Evolutionary conservation across 257 asterid species (phyloP).

Genomic region (Coffea canephora): DNA sequence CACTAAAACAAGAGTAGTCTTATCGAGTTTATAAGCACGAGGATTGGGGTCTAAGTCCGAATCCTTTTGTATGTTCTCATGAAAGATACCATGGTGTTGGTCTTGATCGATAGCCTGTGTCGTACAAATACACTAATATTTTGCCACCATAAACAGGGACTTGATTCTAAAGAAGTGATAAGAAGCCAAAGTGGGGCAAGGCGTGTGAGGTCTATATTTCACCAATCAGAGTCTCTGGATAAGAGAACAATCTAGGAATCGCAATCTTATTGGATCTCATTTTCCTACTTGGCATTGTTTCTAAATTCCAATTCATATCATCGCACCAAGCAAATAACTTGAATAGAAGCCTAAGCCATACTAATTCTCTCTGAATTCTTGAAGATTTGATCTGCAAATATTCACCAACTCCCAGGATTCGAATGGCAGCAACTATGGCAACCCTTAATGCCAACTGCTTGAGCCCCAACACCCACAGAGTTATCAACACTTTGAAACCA

Average conservation of each 20-base stretch:
- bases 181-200: constrained; percentile 42
- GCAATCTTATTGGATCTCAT: constrained; percentile 42
- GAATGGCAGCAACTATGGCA: constrained; percentile 75
- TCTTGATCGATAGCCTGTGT: background rate
- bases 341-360: background rate
- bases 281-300: constrained; percentile 11
- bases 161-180: constrained; percentile 34
- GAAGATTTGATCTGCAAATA: constrained; percentile 14
- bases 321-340: background rate
- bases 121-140: too few relatives aligned
- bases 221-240: constrained; percentile 48
- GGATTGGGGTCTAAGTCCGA: too few relatives aligned
- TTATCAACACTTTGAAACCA: constrained; percentile 25
- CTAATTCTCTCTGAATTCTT: background rate
- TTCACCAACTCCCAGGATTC: background rate
- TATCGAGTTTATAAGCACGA: too few relatives aligned
- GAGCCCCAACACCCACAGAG: constrained; percentile 27
- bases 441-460: constrained; percentile 61
- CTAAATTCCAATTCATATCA: constrained; percentile 24
- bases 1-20: too few relatives aligned
- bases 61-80: background rate
- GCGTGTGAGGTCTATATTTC: constrained; percentile 52
- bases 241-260: constrained; percentile 59
- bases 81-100: background rate
- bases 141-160: background rate